Conservation (phyloP, 192 early-diverging fungal genomes). For the Backusella macrospora region DNA sequence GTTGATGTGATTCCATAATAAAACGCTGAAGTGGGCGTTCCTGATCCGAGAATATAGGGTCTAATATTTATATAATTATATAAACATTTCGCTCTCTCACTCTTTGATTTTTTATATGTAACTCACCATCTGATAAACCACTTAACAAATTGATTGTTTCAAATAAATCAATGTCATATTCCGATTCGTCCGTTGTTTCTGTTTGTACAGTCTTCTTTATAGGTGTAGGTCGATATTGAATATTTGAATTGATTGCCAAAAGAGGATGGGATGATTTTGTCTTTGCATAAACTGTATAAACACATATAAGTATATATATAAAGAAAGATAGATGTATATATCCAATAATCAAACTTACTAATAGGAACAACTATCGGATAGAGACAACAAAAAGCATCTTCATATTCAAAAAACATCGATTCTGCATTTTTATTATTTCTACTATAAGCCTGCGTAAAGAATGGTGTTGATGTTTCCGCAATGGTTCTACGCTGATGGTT, state of each 20-base stretch:
- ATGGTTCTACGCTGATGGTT: slow-evolving; percentile 8
- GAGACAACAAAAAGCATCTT: slow-evolving; percentile 50
- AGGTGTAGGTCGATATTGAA: slow-evolving; percentile 40
- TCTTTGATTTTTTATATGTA: neutral
- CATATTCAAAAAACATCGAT: slow-evolving; percentile 39
- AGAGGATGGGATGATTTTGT: slow-evolving; percentile 43
- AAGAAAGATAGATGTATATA: neutral
- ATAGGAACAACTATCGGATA: slow-evolving; percentile 57
- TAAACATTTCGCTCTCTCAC: neutral
- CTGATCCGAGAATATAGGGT: slow-evolving; percentile 17
- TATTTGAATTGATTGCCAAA: slow-evolving; percentile 43
- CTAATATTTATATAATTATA: slow-evolving; percentile 5
- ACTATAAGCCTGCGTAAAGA: slow-evolving; percentile 55
- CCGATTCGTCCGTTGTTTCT: slow-evolving; percentile 39
- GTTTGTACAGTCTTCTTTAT: slow-evolving; percentile 16
- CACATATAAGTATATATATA: neutral
- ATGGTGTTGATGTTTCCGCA: slow-evolving; percentile 25
- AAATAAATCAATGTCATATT: slow-evolving; percentile 56
- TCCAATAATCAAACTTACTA: slow-evolving; percentile 42
- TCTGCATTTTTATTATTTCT: slow-evolving; percentile 44
- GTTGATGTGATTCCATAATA: slow-evolving; percentile 23
- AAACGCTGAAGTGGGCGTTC: slow-evolving; percentile 29
- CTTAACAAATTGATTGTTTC: slow-evolving; percentile 55
- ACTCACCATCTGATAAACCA: slow-evolving; percentile 53
- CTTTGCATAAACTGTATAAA: slow-evolving; percentile 38